phyloP scores from a whole-genome alignment of 495 filamentous ascomycete genomes.

The Hypoxylon fuscum region DNA sequence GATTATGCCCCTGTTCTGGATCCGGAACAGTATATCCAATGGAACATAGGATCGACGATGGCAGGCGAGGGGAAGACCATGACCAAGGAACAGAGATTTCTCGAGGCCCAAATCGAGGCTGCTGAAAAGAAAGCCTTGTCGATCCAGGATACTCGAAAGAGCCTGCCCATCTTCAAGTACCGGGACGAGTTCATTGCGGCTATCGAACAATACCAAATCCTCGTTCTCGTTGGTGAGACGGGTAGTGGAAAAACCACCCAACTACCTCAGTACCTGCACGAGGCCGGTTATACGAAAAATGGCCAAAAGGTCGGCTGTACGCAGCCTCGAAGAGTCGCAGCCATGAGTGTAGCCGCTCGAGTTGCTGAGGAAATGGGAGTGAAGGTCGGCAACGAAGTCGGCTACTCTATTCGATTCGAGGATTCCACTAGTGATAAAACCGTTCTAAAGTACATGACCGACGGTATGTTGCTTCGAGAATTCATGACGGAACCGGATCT shows the following conservation, averaged over 20 bases:
- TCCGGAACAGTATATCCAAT: slow-evolving; percentile 86
- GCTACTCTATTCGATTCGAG: slow-evolving; percentile 96
- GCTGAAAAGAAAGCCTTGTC: slow-evolving; percentile 85
- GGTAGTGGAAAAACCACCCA: slow-evolving; percentile 92
- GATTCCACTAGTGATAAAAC: slow-evolving; percentile 94
- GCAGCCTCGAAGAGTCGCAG: slow-evolving; percentile 94
- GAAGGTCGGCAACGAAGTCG: slow-evolving; percentile 90
- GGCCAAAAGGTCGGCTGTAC: slow-evolving; percentile 78
- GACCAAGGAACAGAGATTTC: slow-evolving; percentile 78
- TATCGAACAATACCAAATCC: slow-evolving; percentile 76
- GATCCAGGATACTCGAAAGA: slow-evolving; percentile 93
- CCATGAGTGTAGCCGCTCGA: slow-evolving; percentile 93
- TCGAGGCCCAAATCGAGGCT: slow-evolving; percentile 82
- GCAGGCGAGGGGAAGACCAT: slow-evolving; percentile 70
- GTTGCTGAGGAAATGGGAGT: slow-evolving; percentile 95
- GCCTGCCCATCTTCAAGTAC: slow-evolving; percentile 88
- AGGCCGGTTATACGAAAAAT: slow-evolving; percentile 87
- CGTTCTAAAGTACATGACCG: slow-evolving; percentile 95
- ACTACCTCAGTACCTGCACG: slow-evolving; percentile 86
- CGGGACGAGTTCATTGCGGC: slow-evolving; percentile 75
- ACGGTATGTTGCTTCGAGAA: slow-evolving; percentile 94
- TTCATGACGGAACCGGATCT: slow-evolving; percentile 90
- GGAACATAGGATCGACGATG: slow-evolving; percentile 77
- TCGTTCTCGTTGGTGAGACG: slow-evolving; percentile 89
- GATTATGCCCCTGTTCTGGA: slow-evolving; percentile 97